Percentiles rank a stretch among this genome's conserved stretches.
Conservation (phyloP, 352 stramenopile species). For the Phytopythium cucurbitacearum region DNA sequence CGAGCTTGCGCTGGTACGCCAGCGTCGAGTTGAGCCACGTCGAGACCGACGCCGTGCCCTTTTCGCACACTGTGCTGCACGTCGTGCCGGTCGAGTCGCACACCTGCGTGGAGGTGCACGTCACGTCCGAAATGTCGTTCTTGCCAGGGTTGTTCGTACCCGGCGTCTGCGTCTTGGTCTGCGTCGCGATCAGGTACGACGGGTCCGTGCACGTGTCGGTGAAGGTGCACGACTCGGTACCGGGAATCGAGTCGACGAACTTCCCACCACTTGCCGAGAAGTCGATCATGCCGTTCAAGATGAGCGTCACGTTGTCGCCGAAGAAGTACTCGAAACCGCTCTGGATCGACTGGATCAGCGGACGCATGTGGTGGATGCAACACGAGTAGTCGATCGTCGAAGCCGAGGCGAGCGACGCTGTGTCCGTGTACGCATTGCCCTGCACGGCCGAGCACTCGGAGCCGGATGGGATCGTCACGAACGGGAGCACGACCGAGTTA, state of each 20-base stretch:
- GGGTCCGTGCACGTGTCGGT: slow-evolving; percentile 32
- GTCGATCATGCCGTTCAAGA: slow-evolving; percentile 44
- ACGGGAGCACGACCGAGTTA: slow-evolving; percentile 40
- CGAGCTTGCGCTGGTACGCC: slow-evolving; percentile 40
- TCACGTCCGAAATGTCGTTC: slow-evolving; percentile 26
- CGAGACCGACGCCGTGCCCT: slow-evolving; percentile 23
- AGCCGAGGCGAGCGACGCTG: slow-evolving; percentile 22
- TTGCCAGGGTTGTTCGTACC: slow-evolving; percentile 37
- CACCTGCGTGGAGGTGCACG: slow-evolving; percentile 28
- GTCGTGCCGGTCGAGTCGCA: slow-evolving; percentile 30
- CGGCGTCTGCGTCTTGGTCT: slow-evolving; percentile 18
- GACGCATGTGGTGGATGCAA: slow-evolving; percentile 35
- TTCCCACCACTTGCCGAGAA: slow-evolving; percentile 20
- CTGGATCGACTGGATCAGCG: slow-evolving; percentile 37
- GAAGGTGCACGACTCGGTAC: slow-evolving; percentile 26
- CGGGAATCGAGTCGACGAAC: slow-evolving; percentile 35
- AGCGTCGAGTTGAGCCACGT: slow-evolving; percentile 41
- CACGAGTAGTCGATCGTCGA: slow-evolving; percentile 40
- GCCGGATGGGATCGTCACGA: slow-evolving; percentile 29
- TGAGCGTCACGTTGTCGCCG: slow-evolving; percentile 26
- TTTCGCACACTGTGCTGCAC: slow-evolving; percentile 43
- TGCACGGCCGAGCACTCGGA: slow-evolving; percentile 36
- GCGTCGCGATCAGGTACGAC: slow-evolving; percentile 20
- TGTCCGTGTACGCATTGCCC: slow-evolving; percentile 31
- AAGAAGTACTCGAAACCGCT: slow-evolving; percentile 33